Percentiles rank a stretch among this genome's conserved stretches.
Conservation (phyloP, 1,284 basidiomycete genomes). For the Cutaneotrichosporon dermatis region DNA sequence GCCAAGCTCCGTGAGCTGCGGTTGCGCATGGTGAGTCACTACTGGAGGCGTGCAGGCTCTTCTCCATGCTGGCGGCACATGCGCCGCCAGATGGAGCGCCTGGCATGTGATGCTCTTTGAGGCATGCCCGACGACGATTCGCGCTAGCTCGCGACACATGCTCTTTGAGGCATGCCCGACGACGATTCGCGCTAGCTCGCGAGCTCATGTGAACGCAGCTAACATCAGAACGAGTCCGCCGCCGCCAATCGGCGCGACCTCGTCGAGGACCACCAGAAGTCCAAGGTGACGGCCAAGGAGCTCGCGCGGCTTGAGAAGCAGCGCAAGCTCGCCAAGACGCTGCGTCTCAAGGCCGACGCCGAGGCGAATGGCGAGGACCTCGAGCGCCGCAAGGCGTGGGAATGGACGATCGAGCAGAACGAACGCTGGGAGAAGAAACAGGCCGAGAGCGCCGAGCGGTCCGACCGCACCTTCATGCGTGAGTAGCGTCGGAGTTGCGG, state of each 20-base stretch:
- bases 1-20: slow-evolving; percentile 71
- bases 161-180: too few relatives aligned
- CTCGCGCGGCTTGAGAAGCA: slow-evolving; percentile 76
- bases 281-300: slow-evolving; percentile 70
- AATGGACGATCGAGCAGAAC: slow-evolving; percentile 90
- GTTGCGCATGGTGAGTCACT: slow-evolving; percentile 64
- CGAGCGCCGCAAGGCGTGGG: slow-evolving; percentile 80
- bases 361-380: slow-evolving; percentile 72
- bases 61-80: too few relatives aligned
- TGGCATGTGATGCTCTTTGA: too few relatives aligned
- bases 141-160: too few relatives aligned
- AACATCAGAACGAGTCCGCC: slow-evolving; percentile 63
- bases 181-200: too few relatives aligned
- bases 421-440: slow-evolving; percentile 88
- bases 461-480: slow-evolving; percentile 53
- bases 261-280: slow-evolving; percentile 71
- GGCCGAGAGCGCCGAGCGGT: slow-evolving; percentile 56
- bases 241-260: slow-evolving; percentile 77
- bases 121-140: too few relatives aligned
- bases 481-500: slow-evolving; percentile 8
- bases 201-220: not conserved
- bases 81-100: too few relatives aligned
- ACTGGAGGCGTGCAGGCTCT: too few relatives aligned
- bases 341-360: slow-evolving; percentile 80
- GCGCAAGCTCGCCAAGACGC: slow-evolving; percentile 77